Conservation (phyloP, 2,329 filamentous ascomycete species). For the Colletotrichum zoysiae region DNA sequence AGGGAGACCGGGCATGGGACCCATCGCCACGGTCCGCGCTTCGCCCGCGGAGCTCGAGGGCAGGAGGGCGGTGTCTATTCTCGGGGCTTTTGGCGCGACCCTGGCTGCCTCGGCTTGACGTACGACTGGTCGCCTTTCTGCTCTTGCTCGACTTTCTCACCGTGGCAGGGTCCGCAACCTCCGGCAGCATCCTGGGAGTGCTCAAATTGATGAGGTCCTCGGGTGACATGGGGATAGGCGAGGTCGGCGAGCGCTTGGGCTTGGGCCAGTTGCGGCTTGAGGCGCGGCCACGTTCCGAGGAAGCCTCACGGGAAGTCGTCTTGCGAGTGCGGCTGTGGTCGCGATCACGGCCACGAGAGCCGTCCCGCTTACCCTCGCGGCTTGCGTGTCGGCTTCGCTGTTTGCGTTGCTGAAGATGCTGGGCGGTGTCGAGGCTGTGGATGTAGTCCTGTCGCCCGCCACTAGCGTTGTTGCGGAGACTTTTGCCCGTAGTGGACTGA, state of each 20-base stretch:
- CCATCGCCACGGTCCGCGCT: conserved; percentile 68
- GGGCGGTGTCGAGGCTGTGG: conserved; percentile 84
- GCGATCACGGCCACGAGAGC: conserved; percentile 56
- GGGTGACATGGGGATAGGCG: conserved; percentile 93
- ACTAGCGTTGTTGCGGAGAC: conserved; percentile 63
- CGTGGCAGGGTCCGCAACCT: conserved; percentile 56
- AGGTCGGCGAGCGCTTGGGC: conserved; percentile 89
- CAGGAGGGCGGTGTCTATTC: conserved; percentile 54
- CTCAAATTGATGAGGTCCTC: conserved; percentile 80
- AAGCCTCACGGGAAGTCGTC: conserved; percentile 68
- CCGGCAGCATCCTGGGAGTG: conserved; percentile 54
- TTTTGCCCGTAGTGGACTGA: conserved; percentile 63
- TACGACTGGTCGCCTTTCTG: conserved; percentile 57
- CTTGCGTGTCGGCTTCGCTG: conserved; percentile 68
- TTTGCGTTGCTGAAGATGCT: conserved; percentile 67
- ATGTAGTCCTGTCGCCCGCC: conserved; percentile 80
- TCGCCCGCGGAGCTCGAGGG: conserved; percentile 70
- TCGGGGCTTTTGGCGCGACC: conserved; percentile 61
- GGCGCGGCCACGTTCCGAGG: conserved; percentile 78
- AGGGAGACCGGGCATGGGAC: conserved; percentile 77
- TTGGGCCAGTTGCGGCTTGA: conserved; percentile 75
- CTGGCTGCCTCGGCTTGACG: conserved; percentile 61
- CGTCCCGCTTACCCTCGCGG: conserved; percentile 59
- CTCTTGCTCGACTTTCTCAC: conserved; percentile 58
- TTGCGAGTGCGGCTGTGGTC: conserved; percentile 64